Evolutionary conservation across 2,329 filamentous ascomycete species (phyloP).

Genomic region (Penicillium sp.): DNA sequence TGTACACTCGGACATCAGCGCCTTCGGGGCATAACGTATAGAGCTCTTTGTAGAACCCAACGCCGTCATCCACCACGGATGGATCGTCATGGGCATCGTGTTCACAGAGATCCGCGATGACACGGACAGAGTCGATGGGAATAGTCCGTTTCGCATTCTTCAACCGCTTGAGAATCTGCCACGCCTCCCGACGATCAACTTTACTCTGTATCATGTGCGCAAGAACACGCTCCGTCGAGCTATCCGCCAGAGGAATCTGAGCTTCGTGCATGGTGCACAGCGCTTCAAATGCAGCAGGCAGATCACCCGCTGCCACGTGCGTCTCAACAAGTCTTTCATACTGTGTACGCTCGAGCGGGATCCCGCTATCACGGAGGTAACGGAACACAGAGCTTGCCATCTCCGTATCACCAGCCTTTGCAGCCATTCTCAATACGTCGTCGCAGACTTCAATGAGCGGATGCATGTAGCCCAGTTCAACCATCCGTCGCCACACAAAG

Average conservation of each 20-base stretch:
- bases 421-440: slow-evolving; percentile 70
- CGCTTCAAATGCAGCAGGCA: slow-evolving; percentile 66
- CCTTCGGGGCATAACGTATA: slow-evolving; percentile 52
- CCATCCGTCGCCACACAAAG: slow-evolving; percentile 69
- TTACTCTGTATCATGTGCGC: slow-evolving; percentile 53
- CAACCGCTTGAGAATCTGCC: slow-evolving; percentile 58
- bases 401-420: slow-evolving; percentile 64
- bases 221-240: slow-evolving; percentile 65
- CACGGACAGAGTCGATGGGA: slow-evolving; percentile 48
- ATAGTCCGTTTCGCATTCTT: slow-evolving; percentile 51
- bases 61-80: slow-evolving; percentile 49
- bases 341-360: slow-evolving; percentile 62
- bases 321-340: slow-evolving; percentile 77
- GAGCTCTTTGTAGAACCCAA: slow-evolving; percentile 62
- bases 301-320: slow-evolving; percentile 61
- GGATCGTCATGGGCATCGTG: slow-evolving; percentile 36
- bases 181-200: slow-evolving; percentile 52
- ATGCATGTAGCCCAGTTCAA: slow-evolving; percentile 59
- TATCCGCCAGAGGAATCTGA: slow-evolving; percentile 57
- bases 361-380: slow-evolving; percentile 59
- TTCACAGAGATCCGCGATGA: slow-evolving; percentile 54
- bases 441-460: slow-evolving; percentile 65
- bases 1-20: slow-evolving; percentile 55
- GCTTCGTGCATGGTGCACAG: slow-evolving; percentile 72
- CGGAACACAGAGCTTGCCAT: slow-evolving; percentile 72